These are phyloP conservation scores for Globisporangium nodosum DNA, from an alignment of 352 stramenopile species.

Conservation along the genomic window DNA sequence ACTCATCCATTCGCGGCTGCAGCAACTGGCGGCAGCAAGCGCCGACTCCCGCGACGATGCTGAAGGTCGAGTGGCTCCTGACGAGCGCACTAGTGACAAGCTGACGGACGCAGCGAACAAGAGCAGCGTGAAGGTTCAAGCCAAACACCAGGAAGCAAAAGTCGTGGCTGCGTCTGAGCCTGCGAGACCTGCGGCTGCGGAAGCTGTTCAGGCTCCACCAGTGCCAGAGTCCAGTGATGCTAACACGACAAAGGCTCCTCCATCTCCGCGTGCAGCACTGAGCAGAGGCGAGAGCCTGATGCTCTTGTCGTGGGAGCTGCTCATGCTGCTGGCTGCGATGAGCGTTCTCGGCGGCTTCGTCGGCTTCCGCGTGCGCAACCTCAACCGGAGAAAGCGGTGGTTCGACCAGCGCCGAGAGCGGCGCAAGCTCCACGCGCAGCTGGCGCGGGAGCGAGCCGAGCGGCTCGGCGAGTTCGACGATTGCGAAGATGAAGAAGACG, in stretches of 20 bases:
- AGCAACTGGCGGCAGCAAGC: constrained; percentile 19
- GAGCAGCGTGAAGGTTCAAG: neutral
- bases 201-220: neutral
- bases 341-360: constrained; percentile 42
- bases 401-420: constrained; percentile 29
- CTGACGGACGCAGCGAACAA: neutral
- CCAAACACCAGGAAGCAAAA: too few species aligned
- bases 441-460: constrained; percentile 16
- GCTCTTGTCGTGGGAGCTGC: constrained; percentile 35
- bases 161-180: neutral
- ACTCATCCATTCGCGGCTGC: constrained; percentile 34
- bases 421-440: constrained; percentile 23
- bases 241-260: neutral
- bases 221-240: too few species aligned
- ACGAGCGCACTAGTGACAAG: neutral
- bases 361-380: constrained; percentile 35
- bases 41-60: neutral
- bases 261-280: neutral
- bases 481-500: constrained; percentile 17
- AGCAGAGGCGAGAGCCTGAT: constrained; percentile 13
- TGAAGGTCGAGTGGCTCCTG: neutral
- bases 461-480: constrained; percentile 7
- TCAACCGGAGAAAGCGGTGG: constrained; percentile 46
- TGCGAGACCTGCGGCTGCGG: neutral
- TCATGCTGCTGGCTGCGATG: constrained; percentile 33